These are phyloP conservation scores for Pulveroboletus sp. DNA, from an alignment of 768 basidiomycete species.

Conservation along the genomic window DNA sequence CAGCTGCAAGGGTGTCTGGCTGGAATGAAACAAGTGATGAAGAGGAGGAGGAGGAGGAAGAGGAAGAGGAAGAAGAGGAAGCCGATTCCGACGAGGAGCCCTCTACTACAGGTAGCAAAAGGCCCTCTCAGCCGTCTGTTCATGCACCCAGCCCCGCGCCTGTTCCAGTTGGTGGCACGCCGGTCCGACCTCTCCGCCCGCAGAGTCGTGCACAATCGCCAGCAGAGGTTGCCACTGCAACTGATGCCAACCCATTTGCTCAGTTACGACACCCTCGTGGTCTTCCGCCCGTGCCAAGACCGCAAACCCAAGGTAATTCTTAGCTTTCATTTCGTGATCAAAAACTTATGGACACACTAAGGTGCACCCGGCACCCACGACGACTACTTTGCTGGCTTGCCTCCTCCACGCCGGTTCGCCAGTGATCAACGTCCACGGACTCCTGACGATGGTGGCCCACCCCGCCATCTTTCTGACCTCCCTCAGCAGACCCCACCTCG, in stretches of 20 bases:
- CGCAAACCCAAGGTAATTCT: slow-evolving; percentile 43
- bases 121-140: slow-evolving; percentile 23
- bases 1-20: slow-evolving; percentile 40
- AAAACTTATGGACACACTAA: slow-evolving; percentile 9
- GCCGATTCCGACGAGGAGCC: slow-evolving; percentile 61
- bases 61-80: slow-evolving; percentile 74
- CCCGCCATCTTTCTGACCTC: slow-evolving; percentile 55
- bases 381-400: slow-evolving; percentile 35
- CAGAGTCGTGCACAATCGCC: slow-evolving; percentile 32
- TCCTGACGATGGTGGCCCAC: slow-evolving; percentile 53
- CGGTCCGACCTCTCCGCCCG: slow-evolving; percentile 27
- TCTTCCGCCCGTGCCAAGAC: slow-evolving; percentile 61
- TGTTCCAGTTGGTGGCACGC: slow-evolving; percentile 16
- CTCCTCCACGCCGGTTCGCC: slow-evolving; percentile 45
- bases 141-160: slow-evolving; percentile 20
- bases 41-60: slow-evolving; percentile 80
- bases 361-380: slow-evolving; percentile 40
- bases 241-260: slow-evolving; percentile 38
- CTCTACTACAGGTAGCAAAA: slow-evolving; percentile 31
- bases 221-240: slow-evolving; percentile 27
- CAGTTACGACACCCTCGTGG: slow-evolving; percentile 59
- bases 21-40: slow-evolving; percentile 79
- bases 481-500: slow-evolving; percentile 49
- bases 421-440: slow-evolving; percentile 58
- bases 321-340: background rate